A percentile compares a stretch with the other conserved stretches of the same genome.
Conservation (phyloP, 495 filamentous ascomycete species). For the Tuber indicum region DNA sequence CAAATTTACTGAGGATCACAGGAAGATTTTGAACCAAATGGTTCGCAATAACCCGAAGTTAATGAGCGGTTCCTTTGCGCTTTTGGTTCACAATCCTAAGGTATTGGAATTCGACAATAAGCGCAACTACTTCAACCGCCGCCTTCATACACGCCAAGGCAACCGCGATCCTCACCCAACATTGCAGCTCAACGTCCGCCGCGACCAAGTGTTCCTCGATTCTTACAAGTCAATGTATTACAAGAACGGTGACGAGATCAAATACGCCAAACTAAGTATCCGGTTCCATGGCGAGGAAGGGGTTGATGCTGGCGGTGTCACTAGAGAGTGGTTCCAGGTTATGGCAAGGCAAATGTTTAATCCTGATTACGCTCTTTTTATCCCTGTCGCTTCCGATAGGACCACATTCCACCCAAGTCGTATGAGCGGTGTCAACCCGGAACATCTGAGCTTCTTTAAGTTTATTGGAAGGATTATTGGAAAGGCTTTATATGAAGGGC, state of each 20-base stretch:
- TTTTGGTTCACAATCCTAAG: conserved; percentile 96
- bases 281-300: conserved; percentile 97
- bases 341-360: conserved; percentile 98
- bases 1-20: conserved; percentile 95
- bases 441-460: conserved; percentile 98
- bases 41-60: conserved; percentile 93
- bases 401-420: conserved; percentile 98
- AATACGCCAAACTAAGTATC: conserved; percentile 95
- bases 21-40: conserved; percentile 95
- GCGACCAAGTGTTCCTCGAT: conserved; percentile 96
- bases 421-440: conserved; percentile 83
- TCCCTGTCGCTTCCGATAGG: conserved; percentile 92
- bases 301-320: conserved; percentile 95
- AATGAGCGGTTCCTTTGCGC: conserved; percentile 95
- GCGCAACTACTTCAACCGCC: conserved; percentile 95
- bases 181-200: conserved; percentile 80
- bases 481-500: conserved; percentile 94
- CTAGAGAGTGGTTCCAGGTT: conserved; percentile 98
- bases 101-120: conserved; percentile 99
- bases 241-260: conserved; percentile 91
- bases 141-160: conserved; percentile 71
- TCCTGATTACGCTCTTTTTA: conserved; percentile 92
- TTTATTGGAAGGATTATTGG: conserved; percentile 98
- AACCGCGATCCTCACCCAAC: conserved; percentile 57
- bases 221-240: conserved; percentile 94